phyloP scores from a whole-genome alignment of 495 filamentous ascomycete genomes.

The Alectoria sarmentosa region DNA sequence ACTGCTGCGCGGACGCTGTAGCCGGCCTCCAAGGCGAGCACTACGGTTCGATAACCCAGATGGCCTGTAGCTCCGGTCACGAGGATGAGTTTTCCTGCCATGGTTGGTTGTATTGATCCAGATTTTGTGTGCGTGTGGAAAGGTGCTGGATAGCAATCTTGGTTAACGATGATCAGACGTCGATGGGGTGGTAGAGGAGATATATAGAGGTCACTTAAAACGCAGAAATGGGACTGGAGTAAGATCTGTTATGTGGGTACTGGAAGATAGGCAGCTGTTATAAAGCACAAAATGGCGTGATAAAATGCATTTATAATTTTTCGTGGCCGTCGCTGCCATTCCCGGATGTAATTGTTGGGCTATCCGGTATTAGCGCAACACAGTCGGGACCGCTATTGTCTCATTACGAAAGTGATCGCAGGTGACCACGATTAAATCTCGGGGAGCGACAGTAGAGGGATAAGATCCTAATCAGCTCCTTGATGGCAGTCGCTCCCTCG shows the following conservation, averaged over 20 bases:
- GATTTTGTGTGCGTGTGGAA: not conserved
- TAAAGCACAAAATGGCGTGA: not conserved
- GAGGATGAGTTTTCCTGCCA: conserved; percentile 11
- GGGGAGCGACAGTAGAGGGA: no score
- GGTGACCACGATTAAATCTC: no score
- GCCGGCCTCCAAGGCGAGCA: conserved; percentile 6
- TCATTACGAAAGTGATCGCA: no score
- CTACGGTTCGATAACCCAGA: not conserved
- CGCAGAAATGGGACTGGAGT: not conserved
- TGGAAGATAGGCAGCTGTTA: not conserved
- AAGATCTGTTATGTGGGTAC: not conserved
- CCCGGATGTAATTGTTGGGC: no score
- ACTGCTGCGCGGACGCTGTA: conserved; percentile 7
- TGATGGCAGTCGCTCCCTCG: no score
- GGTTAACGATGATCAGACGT: not conserved
- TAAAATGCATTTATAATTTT: not conserved
- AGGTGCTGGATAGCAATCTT: not conserved
- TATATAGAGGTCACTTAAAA: not conserved
- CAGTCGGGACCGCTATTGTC: no score
- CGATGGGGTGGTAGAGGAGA: not conserved
- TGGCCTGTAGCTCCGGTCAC: conserved; percentile 1
- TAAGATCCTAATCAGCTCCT: no score
- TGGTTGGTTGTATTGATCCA: not conserved
- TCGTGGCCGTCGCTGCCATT: not conserved
- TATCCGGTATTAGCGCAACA: no score